A percentile compares a stretch with the other conserved stretches of the same genome.
Evolutionary conservation across 495 filamentous ascomycete genomes (phyloP).

Genomic region (Aspergillus leporis): DNA sequence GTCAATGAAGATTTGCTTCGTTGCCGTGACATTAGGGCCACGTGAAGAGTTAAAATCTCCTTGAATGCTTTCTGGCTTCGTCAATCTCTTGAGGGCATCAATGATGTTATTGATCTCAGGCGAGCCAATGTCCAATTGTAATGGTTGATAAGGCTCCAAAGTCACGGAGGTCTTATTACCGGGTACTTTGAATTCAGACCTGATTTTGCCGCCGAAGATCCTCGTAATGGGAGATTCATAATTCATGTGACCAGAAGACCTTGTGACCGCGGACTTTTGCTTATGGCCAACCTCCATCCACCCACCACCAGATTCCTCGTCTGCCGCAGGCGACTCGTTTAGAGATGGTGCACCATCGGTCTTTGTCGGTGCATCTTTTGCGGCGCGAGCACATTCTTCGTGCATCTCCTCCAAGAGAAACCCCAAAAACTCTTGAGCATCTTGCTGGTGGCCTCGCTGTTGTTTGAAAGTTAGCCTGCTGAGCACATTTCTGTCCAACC

Average conservation of each 20-base stretch:
- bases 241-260: constrained; percentile 75
- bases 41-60: constrained; percentile 84
- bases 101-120: constrained; percentile 84
- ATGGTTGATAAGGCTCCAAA: constrained; percentile 86
- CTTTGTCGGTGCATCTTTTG: constrained; percentile 52
- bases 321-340: constrained; percentile 36
- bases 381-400: constrained; percentile 82
- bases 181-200: constrained; percentile 85
- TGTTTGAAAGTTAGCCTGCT: not conserved
- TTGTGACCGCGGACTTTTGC: constrained; percentile 82
- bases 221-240: constrained; percentile 83
- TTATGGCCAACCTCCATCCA: constrained; percentile 96
- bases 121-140: constrained; percentile 91
- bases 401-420: constrained; percentile 92
- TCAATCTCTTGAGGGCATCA: constrained; percentile 85
- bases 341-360: constrained; percentile 44
- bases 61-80: constrained; percentile 77
- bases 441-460: constrained; percentile 92
- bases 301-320: constrained; percentile 48
- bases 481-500: not conserved
- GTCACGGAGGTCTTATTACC: constrained; percentile 89
- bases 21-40: constrained; percentile 73
- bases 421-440: constrained; percentile 95
- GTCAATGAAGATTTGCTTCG: constrained; percentile 95
- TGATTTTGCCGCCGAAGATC: constrained; percentile 90